Conservation (phyloP, 2,329 filamentous ascomycete genomes). For the Colletotrichum destructivum region DNA sequence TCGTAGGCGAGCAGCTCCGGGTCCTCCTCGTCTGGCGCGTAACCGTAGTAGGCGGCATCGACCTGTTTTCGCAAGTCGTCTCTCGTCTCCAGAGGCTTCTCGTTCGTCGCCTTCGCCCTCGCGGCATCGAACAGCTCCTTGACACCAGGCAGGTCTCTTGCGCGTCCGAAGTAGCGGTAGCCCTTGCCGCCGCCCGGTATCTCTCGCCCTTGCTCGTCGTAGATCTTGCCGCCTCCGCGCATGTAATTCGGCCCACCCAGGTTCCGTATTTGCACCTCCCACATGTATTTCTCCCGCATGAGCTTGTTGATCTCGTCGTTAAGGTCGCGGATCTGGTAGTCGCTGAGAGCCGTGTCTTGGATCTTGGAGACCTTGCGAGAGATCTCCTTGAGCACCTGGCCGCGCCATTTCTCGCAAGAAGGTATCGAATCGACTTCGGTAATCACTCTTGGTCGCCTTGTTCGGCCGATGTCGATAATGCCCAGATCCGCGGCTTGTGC, state of each 20-base stretch:
- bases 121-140: conserved; percentile 94
- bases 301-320: conserved; percentile 99
- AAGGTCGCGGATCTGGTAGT: conserved; percentile 97
- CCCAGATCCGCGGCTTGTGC: conserved; percentile 96
- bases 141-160: conserved; percentile 90
- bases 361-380: conserved; percentile 97
- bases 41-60: conserved; percentile 96
- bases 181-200: conserved; percentile 85
- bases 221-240: conserved; percentile 78
- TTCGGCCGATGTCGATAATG: conserved; percentile 93
- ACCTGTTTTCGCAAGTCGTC: conserved; percentile 82
- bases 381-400: conserved; percentile 97
- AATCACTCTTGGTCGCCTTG: conserved; percentile 91
- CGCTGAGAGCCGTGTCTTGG: conserved; percentile 90
- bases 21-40: conserved; percentile 93
- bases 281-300: conserved; percentile 99
- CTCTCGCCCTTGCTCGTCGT: conserved; percentile 81
- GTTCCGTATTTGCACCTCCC: conserved; percentile 97
- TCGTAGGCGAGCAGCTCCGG: conserved; percentile 86
- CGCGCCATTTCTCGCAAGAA: conserved; percentile 96
- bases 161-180: conserved; percentile 94
- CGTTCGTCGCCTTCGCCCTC: conserved; percentile 67
- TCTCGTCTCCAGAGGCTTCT: conserved; percentile 77
- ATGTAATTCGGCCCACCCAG: conserved; percentile 98
- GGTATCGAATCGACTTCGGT: conserved; percentile 88